A percentile compares a stretch with the other conserved stretches of the same genome.
Evolutionary conservation across 352 stramenopile species (phyloP).

Genomic region (Discostella stelligera): DNA sequence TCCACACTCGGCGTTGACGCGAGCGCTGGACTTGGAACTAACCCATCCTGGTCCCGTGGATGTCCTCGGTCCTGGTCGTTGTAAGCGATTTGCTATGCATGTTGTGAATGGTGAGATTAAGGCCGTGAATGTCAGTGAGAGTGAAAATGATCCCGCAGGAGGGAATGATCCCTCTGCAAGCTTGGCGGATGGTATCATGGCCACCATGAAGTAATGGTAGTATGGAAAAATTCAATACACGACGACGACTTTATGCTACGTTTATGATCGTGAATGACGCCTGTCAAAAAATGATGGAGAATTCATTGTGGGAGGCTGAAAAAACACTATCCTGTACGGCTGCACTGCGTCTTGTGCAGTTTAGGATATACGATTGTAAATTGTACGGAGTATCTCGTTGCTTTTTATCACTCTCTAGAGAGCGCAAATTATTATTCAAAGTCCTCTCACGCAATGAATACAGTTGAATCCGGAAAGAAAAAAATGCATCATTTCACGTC

Average conservation of each 20-base stretch:
- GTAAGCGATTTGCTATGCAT: slow-evolving; percentile 76
- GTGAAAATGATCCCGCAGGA: slow-evolving; percentile 72
- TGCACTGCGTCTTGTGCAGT: slow-evolving; percentile 14
- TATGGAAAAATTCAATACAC: neutral
- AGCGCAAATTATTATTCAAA: no score
- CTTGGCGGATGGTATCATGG: slow-evolving; percentile 58
- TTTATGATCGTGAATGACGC: slow-evolving; percentile 12
- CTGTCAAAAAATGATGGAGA: slow-evolving; percentile 3
- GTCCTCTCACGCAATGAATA: no score
- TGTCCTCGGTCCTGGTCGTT: slow-evolving; percentile 59
- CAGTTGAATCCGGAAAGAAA: neutral
- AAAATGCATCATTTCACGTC: slow-evolving; percentile 15
- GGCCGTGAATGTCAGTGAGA: slow-evolving; percentile 64
- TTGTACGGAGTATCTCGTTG: no score
- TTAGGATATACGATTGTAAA: slow-evolving; percentile 1
- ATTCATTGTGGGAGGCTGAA: slow-evolving; percentile 12
- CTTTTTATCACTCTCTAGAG: no score
- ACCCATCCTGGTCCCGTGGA: slow-evolving; percentile 61
- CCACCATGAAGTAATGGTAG: slow-evolving; percentile 31
- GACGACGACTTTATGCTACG: neutral
- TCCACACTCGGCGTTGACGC: slow-evolving; percentile 65
- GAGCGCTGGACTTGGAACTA: slow-evolving; percentile 73
- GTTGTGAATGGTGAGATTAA: slow-evolving; percentile 71
- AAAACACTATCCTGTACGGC: slow-evolving; percentile 14
- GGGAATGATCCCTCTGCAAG: slow-evolving; percentile 57